Percentiles rank a stretch among this genome's conserved stretches.
These are phyloP conservation scores for Fusarium solani-melongenae DNA, from an alignment of 2,329 filamentous ascomycete species.

Conservation along the genomic window DNA sequence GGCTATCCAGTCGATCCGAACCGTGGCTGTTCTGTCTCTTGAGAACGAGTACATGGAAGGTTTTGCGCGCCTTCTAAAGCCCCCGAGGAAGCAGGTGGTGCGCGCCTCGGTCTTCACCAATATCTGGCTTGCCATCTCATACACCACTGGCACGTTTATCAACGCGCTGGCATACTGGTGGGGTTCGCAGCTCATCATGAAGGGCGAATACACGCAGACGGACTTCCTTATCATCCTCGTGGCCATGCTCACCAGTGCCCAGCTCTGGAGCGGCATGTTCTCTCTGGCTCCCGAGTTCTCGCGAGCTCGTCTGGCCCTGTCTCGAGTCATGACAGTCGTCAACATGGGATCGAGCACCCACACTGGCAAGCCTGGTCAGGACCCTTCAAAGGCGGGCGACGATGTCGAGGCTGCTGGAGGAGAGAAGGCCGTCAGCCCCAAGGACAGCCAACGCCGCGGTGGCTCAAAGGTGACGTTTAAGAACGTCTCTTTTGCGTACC, in stretches of 20 bases:
- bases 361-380: constrained; percentile 21
- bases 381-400: constrained; percentile 27
- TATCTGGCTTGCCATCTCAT: constrained; percentile 69
- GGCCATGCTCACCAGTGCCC: constrained; percentile 76
- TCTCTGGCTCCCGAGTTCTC: constrained; percentile 78
- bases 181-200: constrained; percentile 76
- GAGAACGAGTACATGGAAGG: constrained; percentile 63
- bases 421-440: constrained; percentile 33
- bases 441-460: constrained; percentile 23
- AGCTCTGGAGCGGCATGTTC: constrained; percentile 79
- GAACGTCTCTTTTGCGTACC: constrained; percentile 73
- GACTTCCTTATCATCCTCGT: constrained; percentile 80
- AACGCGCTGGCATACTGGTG: constrained; percentile 85
- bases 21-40: constrained; percentile 53
- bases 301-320: constrained; percentile 69
- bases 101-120: constrained; percentile 62
- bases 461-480: constrained; percentile 65
- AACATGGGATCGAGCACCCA: constrained; percentile 51
- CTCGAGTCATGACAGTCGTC: constrained; percentile 64
- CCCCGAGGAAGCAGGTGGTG: constrained; percentile 64
- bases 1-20: constrained; percentile 31
- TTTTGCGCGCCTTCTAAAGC: constrained; percentile 62
- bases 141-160: constrained; percentile 71
- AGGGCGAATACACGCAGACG: constrained; percentile 70
- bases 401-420: constrained; percentile 54